phyloP scores from a whole-genome alignment of 2,329 filamentous ascomycete genomes.

The Cytospora mali region DNA sequence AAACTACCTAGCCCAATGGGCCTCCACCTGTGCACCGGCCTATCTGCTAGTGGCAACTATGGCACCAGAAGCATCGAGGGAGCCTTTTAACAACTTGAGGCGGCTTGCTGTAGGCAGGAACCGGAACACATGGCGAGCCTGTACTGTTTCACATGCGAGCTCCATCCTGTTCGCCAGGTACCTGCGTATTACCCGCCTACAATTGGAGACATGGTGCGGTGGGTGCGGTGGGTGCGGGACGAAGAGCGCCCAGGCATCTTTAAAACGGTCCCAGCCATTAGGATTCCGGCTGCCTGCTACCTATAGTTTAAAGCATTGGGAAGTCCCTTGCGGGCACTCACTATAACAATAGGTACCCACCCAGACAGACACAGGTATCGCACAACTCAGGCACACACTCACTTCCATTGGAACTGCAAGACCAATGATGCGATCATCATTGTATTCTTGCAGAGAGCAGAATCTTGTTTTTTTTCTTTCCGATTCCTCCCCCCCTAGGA shows the following conservation, averaged over 20 bases:
- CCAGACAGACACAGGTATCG: neutral
- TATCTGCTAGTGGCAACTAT: conserved; percentile 2
- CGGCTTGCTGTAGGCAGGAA: conserved; percentile 9
- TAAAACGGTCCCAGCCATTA: conserved; percentile 9
- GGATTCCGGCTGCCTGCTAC: conserved; percentile 6
- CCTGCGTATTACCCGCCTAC: conserved; percentile 11
- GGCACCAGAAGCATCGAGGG: neutral
- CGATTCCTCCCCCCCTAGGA: too few species aligned
- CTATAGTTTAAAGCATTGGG: conserved; percentile 5
- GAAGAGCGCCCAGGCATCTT: conserved; percentile 17
- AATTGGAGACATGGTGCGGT: conserved; percentile 7
- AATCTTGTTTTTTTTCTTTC: conserved; percentile 3
- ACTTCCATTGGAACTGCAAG: neutral
- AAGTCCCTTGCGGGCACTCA: neutral
- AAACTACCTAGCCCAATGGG: too few species aligned
- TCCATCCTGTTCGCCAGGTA: conserved; percentile 20
- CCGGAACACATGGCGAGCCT: conserved; percentile 22
- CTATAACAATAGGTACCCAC: neutral
- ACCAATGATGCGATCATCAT: neutral
- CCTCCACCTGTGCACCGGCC: neutral
- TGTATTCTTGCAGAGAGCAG: conserved; percentile 2
- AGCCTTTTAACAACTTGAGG: neutral
- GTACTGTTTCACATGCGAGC: conserved; percentile 23
- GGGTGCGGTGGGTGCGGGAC: conserved; percentile 1
- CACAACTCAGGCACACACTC: neutral